Base-by-base conservation (phyloP, 352 stramenopile species). In the Globisporangium uncinulatum region DNA sequence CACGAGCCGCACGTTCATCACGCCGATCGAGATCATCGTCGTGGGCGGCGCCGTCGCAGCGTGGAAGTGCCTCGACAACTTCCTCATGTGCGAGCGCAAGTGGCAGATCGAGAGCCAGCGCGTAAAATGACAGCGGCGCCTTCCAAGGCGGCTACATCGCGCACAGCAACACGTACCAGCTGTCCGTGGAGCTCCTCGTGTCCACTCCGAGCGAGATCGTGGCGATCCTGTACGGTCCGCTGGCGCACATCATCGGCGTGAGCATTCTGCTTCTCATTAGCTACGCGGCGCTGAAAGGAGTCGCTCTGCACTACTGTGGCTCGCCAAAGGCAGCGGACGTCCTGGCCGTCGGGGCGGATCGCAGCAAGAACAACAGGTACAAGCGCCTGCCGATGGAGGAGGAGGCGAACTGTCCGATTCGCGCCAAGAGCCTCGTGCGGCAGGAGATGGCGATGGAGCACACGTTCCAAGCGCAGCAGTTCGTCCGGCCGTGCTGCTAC, bases 401-500 rank as follows among this genome's bases (percentile, higher is more conserved):
- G 32, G 37, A 87, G n/a, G 44, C 83, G 3, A 59, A 68, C 11
- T 68, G 62, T 9, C 74, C 79, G 14, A 69, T 83, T 47, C 74
- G 78, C 17, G 76, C 76, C 10, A 72, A 71, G 39, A 75, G 72
- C 34, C 56, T 87, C 43, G 69, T 87, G 51, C 76, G 73, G 36
- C 70, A 44, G 29, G 48, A 57, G 8, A 70, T 83, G n/a, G 46
- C 67, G 15, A 56, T 87, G 31, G 66, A 78, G 61, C 31, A 79
- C 4, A 57, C 61, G 13, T 53, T 66, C 14, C 50, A 75, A 15
- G 56, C 66, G 15, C 56, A 79, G 31, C 57, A 68, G 2, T 87
- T 80, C 57, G 65, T 89, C 17, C 63, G 61, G 5, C 76, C 76
- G 9, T 67, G 72, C 3, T 57, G 81, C n/a, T 87, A 89, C 54